These are phyloP conservation scores for Colletotrichum sp. DNA, from an alignment of 2,329 filamentous ascomycete species.

Conservation along the genomic window DNA sequence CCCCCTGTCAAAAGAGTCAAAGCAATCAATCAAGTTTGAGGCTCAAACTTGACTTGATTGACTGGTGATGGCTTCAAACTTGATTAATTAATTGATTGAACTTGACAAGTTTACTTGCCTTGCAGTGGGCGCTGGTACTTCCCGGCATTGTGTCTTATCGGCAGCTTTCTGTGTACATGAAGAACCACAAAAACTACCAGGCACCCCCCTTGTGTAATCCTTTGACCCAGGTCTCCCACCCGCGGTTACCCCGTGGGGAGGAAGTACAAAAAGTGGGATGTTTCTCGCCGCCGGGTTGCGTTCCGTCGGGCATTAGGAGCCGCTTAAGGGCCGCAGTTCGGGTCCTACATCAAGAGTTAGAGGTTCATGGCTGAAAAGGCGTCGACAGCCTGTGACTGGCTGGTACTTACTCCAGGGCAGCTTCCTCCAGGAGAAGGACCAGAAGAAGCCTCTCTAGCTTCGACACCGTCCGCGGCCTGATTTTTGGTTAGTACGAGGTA, in stretches of 20 bases:
- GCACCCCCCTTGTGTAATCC: not conserved
- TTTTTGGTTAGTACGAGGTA: not conserved
- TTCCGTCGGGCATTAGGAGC: not conserved
- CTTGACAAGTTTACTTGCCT: no score
- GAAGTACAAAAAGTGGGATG: not conserved
- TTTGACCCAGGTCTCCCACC: not conserved
- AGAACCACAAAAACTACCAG: not conserved
- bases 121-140: no score
- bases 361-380: not conserved
- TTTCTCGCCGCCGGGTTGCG: not conserved
- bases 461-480: not conserved
- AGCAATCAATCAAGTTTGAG: no score
- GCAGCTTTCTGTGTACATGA: not conserved
- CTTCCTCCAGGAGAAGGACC: not conserved
- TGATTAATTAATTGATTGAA: no score
- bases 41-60: no score
- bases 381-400: rapidly evolving
- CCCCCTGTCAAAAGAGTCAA: no score
- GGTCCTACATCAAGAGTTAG: not conserved
- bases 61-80: no score
- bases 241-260: not conserved
- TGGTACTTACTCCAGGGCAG: not conserved
- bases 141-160: not conserved
- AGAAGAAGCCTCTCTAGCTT: not conserved
- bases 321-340: not conserved